A percentile compares a stretch with the other conserved stretches of the same genome.
These are phyloP conservation scores for Verticillium zaregamsianum DNA, from an alignment of 2,329 filamentous ascomycete genomes.

Conservation along the genomic window DNA sequence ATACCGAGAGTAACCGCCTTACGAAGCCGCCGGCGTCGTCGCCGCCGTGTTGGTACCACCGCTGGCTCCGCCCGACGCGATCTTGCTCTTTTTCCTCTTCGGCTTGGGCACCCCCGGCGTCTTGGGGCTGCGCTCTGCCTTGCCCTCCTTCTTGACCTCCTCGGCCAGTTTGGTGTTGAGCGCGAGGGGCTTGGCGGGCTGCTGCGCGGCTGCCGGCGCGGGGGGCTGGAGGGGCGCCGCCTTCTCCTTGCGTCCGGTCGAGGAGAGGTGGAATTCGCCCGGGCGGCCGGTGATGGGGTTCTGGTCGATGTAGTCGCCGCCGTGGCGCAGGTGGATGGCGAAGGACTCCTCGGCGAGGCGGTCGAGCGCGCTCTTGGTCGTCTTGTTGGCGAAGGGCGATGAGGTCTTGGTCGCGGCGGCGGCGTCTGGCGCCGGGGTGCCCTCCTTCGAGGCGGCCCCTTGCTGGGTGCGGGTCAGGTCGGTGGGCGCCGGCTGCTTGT, in stretches of 20 bases:
- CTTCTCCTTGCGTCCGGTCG: constrained; percentile 51
- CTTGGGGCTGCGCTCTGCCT: constrained; percentile 39
- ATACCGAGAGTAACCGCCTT: neutral
- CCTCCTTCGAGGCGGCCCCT: constrained; percentile 32
- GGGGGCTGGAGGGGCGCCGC: constrained; percentile 12
- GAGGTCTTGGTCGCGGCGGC: constrained; percentile 18
- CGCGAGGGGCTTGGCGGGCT: constrained; percentile 17
- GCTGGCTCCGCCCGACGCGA: constrained; percentile 12
- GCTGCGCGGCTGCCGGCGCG: constrained; percentile 3
- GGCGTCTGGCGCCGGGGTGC: constrained; percentile 43
- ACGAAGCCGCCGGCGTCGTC: neutral
- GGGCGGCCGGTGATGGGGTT: constrained; percentile 64
- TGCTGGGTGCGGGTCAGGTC: constrained; percentile 17
- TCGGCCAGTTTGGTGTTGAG: constrained; percentile 38
- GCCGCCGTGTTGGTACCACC: constrained; percentile 1
- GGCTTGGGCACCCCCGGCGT: constrained; percentile 37
- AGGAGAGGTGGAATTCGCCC: constrained; percentile 61
- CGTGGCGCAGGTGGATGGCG: constrained; percentile 52
- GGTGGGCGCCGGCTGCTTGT: constrained; percentile 33
- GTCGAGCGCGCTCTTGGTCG: constrained; percentile 35
- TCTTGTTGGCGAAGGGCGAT: constrained; percentile 29
- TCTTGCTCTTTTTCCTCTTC: constrained; percentile 46
- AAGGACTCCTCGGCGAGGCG: constrained; percentile 54
- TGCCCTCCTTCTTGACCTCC: constrained; percentile 39
- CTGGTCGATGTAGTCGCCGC: constrained; percentile 63